Evolutionary conservation across 1,139 yeast species (phyloP).

Genomic region (Pneumocystis jirovecii): DNA sequence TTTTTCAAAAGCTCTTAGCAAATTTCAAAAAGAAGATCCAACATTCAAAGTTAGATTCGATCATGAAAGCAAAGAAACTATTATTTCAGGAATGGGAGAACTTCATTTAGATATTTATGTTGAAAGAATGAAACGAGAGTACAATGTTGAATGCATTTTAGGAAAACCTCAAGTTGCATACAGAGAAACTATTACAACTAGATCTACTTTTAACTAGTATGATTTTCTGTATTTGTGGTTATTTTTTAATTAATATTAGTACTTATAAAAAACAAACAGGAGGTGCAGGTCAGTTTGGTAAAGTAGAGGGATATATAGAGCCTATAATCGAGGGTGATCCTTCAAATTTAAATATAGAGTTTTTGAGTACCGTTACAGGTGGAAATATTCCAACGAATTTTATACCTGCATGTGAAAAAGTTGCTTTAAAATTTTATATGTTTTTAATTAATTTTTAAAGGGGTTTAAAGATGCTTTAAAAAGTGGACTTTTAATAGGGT

Average conservation of each 20-base stretch:
- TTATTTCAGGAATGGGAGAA: conserved; percentile 92
- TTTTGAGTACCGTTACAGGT: conserved; percentile 81
- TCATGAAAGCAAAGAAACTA: conserved; percentile 77
- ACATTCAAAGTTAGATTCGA: conserved; percentile 72
- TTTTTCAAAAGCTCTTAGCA: conserved; percentile 52
- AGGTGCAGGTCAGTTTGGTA: conserved; percentile 98
- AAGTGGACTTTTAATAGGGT: conserved; percentile 94
- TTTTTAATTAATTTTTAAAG: conserved; percentile 26
- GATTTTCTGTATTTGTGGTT: not conserved
- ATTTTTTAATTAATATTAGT: conserved; percentile 11
- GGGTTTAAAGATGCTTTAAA: conserved; percentile 92
- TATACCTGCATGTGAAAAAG: conserved; percentile 65
- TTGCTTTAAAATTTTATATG: conserved; percentile 1
- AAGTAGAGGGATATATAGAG: conserved; percentile 75
- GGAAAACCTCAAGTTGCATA: conserved; percentile 98
- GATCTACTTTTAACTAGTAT: conserved; percentile 61
- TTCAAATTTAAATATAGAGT: conserved; percentile 39
- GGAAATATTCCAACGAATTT: conserved; percentile 95
- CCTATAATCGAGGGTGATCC: conserved; percentile 37
- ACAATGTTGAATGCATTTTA: conserved; percentile 84
- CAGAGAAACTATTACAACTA: conserved; percentile 72
- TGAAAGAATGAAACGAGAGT: conserved; percentile 88
- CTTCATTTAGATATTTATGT: conserved; percentile 77
- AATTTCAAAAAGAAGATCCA: conserved; percentile 70
- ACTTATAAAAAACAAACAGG: conserved; percentile 97